Percentiles rank a stretch among this genome's conserved stretches.
These are phyloP conservation scores for Ophiostoma piceae DNA, from an alignment of 2,329 filamentous ascomycete species.

Conservation along the genomic window DNA sequence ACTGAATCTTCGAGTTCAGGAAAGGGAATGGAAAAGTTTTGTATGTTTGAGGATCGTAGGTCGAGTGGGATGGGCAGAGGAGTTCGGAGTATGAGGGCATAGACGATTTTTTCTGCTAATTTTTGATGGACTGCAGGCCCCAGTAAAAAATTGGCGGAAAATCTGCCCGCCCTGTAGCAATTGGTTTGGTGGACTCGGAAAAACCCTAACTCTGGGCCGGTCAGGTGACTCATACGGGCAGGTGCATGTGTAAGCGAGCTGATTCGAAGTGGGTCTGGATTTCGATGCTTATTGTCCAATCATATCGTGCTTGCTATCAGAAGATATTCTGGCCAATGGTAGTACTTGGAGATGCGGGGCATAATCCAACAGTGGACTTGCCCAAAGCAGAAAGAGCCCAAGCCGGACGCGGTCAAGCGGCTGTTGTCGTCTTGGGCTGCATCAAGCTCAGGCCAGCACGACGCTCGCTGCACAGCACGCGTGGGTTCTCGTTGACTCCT, in stretches of 20 bases:
- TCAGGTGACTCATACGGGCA: background rate
- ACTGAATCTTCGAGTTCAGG: constrained; percentile 92
- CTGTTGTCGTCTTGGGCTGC: constrained; percentile 9
- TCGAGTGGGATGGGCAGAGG: constrained; percentile 13
- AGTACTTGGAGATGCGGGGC: background rate
- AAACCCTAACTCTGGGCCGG: constrained; percentile 10
- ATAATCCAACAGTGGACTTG: background rate
- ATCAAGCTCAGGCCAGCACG: background rate
- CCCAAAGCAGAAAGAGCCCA: background rate
- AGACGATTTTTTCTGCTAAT: constrained; percentile 15
- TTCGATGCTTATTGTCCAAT: background rate
- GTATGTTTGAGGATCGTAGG: constrained; percentile 18
- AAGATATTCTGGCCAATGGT: background rate
- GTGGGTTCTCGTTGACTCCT: constrained; percentile 6
- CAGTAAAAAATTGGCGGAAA: constrained; percentile 13
- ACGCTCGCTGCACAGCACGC: background rate
- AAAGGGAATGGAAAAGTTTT: constrained; percentile 20
- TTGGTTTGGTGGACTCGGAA: constrained; percentile 8
- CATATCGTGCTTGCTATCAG: background rate
- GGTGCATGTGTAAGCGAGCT: background rate
- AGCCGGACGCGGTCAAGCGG: constrained; percentile 15
- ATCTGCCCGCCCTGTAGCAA: constrained; percentile 12
- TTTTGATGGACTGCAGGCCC: constrained; percentile 14
- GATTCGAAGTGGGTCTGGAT: background rate
- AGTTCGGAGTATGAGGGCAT: constrained; percentile 17